Evolutionary conservation across 495 filamentous ascomycete species (phyloP), one percentile per base, ranked within the genome.

Genomic region (Daldinia grandis): DNA sequence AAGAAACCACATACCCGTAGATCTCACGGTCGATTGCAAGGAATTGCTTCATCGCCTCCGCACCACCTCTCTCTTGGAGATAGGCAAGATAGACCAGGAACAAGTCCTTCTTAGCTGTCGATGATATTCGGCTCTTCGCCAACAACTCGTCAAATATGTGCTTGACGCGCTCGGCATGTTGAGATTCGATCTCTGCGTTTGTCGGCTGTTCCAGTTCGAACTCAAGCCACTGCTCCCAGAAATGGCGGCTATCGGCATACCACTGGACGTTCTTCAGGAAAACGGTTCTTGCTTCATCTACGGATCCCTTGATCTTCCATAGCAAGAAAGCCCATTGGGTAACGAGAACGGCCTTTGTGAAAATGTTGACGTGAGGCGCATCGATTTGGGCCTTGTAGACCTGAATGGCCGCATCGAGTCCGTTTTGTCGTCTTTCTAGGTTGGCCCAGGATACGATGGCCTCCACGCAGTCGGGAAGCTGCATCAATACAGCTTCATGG

Each of bases 131-230:
- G 62, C 91, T 94, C 82, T 92, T 92, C 51, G 84, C 83, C 21
- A 90, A 87, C 63, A 98, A 85, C 68, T 94, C 89, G 38, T 92
- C 85, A 69, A 92, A 84, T n/a, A 99, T 91, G 38, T 89, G 83
- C 77, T 92, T 92, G 76, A 98, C 90, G 24, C 89, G 88, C 56
- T 87, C 85, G 50, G 90, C 89, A 56, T 93, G 90, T 58, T 86
- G 81, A 0, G 78, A 51, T 71, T 97, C 93, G 1, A 86, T 86
- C 35, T 85, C 86, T 0, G 82, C 78, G 62, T 83, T 91, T 3
- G 92, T 93, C 8, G 93, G 91, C 75, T 98, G 96, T 38, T 92
- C 89, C 42, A 97, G 83, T 82, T 99, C 95, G 69, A 99, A 97
- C 57, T 89, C 81, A 10, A 98, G 85, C 80, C 92, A 99, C 76